Conservation (phyloP, 1,284 basidiomycete genomes). For the Trametes hirsuta region DNA sequence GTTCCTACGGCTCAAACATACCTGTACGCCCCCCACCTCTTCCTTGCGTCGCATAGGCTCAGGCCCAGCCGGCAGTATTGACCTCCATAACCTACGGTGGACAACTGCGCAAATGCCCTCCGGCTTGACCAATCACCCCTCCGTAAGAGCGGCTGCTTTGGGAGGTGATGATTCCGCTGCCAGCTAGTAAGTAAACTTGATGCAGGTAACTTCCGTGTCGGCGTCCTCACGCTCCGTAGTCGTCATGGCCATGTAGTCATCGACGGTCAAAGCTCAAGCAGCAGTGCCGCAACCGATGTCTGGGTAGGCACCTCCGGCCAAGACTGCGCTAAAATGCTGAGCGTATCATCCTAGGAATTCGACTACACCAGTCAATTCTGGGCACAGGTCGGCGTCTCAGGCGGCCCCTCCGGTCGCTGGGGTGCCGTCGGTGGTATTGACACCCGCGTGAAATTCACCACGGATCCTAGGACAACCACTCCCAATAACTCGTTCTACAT, state of each 20-base stretch:
- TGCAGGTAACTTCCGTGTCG: slow-evolving; percentile 9
- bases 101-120: slow-evolving; percentile 53
- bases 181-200: slow-evolving; percentile 64
- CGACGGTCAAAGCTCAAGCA: slow-evolving; percentile 61
- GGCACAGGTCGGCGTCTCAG: slow-evolving; percentile 57
- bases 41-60: neutral
- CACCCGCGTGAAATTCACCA: slow-evolving; percentile 44
- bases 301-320: slow-evolving; percentile 56
- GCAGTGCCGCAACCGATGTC: slow-evolving; percentile 59
- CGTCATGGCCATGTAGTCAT: slow-evolving; percentile 73
- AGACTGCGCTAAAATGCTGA: neutral
- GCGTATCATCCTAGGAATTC: slow-evolving; percentile 55
- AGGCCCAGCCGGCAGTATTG: slow-evolving; percentile 44
- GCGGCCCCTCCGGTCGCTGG: slow-evolving; percentile 62
- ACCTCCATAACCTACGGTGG: slow-evolving; percentile 66
- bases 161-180: slow-evolving; percentile 71
- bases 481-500: slow-evolving; percentile 72
- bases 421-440: slow-evolving; percentile 76
- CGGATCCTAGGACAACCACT: slow-evolving; percentile 47
- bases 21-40: slow-evolving; percentile 49
- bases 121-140: slow-evolving; percentile 50
- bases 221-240: slow-evolving; percentile 39
- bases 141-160: slow-evolving; percentile 65
- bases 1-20: slow-evolving; percentile 67
- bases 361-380: slow-evolving; percentile 77